Conservation (phyloP, 1,139 yeast species). For the Blastobotrys capitulatus region DNA sequence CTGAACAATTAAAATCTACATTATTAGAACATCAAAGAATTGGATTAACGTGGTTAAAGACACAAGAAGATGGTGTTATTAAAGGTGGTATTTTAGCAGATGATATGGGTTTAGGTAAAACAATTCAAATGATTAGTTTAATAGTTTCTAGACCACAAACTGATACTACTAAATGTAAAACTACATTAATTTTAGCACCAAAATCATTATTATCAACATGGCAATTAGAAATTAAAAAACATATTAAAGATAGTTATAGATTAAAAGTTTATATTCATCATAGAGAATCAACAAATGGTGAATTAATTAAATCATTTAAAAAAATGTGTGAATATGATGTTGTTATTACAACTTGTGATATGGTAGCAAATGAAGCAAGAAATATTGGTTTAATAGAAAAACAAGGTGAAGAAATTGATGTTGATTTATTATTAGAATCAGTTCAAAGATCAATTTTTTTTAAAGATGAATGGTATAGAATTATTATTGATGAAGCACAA, state of each 20-base stretch:
- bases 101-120: conserved; percentile 94
- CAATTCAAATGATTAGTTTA: conserved; percentile 62
- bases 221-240: conserved; percentile 67
- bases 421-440: conserved; percentile 4
- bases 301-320: conserved; percentile 37
- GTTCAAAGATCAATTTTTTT: conserved; percentile 55
- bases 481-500: conserved; percentile 90
- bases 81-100: conserved; percentile 86
- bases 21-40: conserved; percentile 78
- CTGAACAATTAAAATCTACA: conserved; percentile 58
- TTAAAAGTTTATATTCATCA: conserved; percentile 58
- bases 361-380: conserved; percentile 46
- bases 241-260: conserved; percentile 45
- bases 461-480: conserved; percentile 52
- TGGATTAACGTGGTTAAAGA: conserved; percentile 76
- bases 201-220: conserved; percentile 81
- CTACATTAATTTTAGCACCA: conserved; percentile 79
- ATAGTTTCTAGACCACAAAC: neutral
- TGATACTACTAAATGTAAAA: conserved; percentile 32
- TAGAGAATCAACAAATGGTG: conserved; percentile 37
- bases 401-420: conserved; percentile 18
- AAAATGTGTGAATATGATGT: conserved; percentile 59
- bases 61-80: conserved; percentile 49
- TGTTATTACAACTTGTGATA: conserved; percentile 72
- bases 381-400: conserved; percentile 11